Evolutionary conservation across 805 yeast species (phyloP).

Genomic region (Lipomyces oligophaga): DNA sequence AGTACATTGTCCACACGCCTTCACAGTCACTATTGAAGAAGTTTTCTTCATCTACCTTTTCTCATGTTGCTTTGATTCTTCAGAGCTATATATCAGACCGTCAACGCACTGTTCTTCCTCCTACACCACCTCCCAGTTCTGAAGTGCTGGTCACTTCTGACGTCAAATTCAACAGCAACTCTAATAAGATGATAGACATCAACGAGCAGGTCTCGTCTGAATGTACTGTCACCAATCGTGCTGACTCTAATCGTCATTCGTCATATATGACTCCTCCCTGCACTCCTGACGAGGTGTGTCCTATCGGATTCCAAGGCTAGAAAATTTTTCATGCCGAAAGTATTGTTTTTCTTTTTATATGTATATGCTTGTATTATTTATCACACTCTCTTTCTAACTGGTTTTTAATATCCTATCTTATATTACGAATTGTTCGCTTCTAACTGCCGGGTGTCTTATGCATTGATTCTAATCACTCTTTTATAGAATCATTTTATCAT

Average conservation of each 20-base stretch:
- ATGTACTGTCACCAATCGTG: no score
- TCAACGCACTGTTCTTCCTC: slow-evolving; percentile 19
- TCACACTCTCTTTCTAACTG: background rate
- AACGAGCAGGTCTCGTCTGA: background rate
- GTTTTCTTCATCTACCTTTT: slow-evolving; percentile 33
- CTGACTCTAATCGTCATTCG: background rate
- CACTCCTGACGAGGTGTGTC: slow-evolving; percentile 19
- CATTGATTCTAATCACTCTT: background rate
- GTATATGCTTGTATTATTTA: no score
- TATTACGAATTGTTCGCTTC: background rate
- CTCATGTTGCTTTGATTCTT: slow-evolving; percentile 28
- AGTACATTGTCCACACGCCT: slow-evolving; percentile 37
- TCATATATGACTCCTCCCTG: slow-evolving; percentile 24
- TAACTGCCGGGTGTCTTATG: background rate
- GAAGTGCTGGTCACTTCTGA: slow-evolving; percentile 5
- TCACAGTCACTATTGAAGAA: slow-evolving; percentile 40
- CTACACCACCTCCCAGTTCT: slow-evolving; percentile 26
- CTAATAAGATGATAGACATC: background rate
- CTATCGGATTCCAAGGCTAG: background rate
- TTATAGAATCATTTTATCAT: no score
- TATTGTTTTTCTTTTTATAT: background rate
- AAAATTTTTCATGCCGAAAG: background rate
- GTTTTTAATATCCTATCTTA: background rate
- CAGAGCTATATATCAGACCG: slow-evolving; percentile 27
- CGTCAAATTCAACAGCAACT: background rate